Evolutionary conservation across 2,329 filamentous ascomycete species (phyloP).

Genomic region (Fusarium nurragi): DNA sequence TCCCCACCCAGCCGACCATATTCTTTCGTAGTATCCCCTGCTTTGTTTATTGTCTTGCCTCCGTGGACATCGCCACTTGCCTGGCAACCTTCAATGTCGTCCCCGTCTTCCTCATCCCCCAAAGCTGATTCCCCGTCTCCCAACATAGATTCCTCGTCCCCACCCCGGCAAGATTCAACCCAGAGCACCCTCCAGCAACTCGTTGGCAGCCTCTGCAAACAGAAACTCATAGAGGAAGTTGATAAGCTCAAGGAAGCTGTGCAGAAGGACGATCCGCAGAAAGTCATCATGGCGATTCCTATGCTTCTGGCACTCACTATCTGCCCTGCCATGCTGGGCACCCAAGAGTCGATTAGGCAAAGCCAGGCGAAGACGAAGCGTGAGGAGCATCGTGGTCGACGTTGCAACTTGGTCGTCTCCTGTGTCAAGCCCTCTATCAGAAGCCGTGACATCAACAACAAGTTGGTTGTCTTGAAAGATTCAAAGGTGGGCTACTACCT

Average conservation of each 20-base stretch:
- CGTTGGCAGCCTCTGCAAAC: constrained; percentile 37
- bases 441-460: constrained; percentile 55
- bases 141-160: constrained; percentile 10
- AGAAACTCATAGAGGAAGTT: constrained; percentile 40
- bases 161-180: constrained; percentile 19
- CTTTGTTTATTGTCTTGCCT: constrained; percentile 20
- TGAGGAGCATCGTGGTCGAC: constrained; percentile 59
- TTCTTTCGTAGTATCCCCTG: constrained; percentile 25
- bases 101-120: constrained; percentile 19
- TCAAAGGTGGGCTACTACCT: constrained; percentile 46
- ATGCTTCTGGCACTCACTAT: constrained; percentile 46
- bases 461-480: constrained; percentile 56
- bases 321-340: constrained; percentile 54
- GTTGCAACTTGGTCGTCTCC: constrained; percentile 58
- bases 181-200: constrained; percentile 39
- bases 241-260: constrained; percentile 43
- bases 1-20: constrained; percentile 9
- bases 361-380: constrained; percentile 57
- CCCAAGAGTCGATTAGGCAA: constrained; percentile 58
- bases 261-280: constrained; percentile 40
- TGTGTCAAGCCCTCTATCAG: constrained; percentile 58
- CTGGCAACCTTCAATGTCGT: constrained; percentile 38
- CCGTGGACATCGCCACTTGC: constrained; percentile 22
- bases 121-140: constrained; percentile 23
- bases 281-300: constrained; percentile 44